Conservation (phyloP, 345 rosid genomes). For the Gossypium rotundifolium region DNA sequence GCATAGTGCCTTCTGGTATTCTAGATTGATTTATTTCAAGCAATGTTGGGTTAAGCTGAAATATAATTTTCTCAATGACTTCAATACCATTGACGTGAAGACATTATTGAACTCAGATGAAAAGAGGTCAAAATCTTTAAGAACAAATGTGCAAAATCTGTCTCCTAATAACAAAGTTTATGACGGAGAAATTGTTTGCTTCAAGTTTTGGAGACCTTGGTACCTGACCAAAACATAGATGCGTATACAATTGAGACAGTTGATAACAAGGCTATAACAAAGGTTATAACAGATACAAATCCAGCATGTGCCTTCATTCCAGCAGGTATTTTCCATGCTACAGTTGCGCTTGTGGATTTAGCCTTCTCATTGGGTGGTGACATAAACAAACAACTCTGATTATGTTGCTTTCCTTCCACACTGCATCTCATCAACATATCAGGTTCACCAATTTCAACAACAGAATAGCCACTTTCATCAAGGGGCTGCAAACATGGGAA, state of each 20-base stretch:
- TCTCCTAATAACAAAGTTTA: neutral
- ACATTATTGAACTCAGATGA: neutral
- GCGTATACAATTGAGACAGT: conserved; percentile 2
- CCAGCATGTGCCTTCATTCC: conserved; percentile 44
- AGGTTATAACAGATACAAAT: conserved; percentile 51
- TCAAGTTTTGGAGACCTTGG: neutral
- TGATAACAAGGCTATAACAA: conserved; percentile 13
- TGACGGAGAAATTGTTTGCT: neutral
- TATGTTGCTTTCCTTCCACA: conserved; percentile 14
- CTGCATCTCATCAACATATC: conserved; percentile 47
- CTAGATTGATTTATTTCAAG: neutral
- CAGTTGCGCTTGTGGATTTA: conserved; percentile 16
- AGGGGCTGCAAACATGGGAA: conserved; percentile 32
- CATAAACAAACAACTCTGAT: conserved; percentile 34
- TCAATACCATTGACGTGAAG: neutral
- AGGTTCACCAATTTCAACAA: conserved; percentile 53
- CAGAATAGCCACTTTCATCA: conserved; percentile 57
- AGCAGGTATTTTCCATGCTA: conserved; percentile 60
- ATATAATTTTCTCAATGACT: neutral
- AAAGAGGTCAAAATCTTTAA: neutral
- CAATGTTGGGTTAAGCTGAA: too few relatives aligned
- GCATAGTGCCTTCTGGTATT: neutral
- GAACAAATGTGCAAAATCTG: neutral
- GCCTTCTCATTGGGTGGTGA: conserved; percentile 20
- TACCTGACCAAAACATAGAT: neutral